These are phyloP conservation scores for Pythium sukuiense DNA, from an alignment of 352 stramenopile genomes.

Conservation along the genomic window DNA sequence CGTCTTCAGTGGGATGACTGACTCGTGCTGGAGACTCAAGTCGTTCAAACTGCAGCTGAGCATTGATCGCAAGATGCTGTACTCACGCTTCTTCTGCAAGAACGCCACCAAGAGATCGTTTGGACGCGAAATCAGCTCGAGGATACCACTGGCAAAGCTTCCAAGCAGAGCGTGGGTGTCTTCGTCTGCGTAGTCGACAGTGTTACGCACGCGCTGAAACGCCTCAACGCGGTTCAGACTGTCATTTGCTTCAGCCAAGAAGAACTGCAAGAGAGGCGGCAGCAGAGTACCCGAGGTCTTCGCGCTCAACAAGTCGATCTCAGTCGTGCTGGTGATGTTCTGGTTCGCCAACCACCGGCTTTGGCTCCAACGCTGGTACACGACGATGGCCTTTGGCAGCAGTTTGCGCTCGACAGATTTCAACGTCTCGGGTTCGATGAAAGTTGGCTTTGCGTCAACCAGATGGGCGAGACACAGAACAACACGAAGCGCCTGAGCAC, in stretches of 20 bases:
- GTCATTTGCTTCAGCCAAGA: constrained; percentile 56
- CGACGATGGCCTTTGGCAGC: constrained; percentile 57
- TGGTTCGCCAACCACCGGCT: constrained; percentile 61
- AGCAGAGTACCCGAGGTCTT: constrained; percentile 55
- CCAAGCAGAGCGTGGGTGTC: constrained; percentile 54
- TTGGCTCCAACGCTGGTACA: constrained; percentile 76
- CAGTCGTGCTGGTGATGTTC: constrained; percentile 50
- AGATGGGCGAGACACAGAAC: constrained; percentile 70
- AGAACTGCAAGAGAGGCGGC: constrained; percentile 62
- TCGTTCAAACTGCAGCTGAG: constrained; percentile 65
- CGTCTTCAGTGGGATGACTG: constrained; percentile 20
- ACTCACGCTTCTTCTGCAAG: constrained; percentile 68
- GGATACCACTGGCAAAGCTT: constrained; percentile 54
- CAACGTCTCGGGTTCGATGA: constrained; percentile 45
- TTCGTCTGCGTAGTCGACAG: constrained; percentile 46
- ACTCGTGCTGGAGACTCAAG: constrained; percentile 44
- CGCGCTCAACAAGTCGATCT: constrained; percentile 37
- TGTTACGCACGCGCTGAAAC: constrained; percentile 56
- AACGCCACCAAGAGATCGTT: constrained; percentile 59
- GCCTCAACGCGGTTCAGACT: constrained; percentile 44
- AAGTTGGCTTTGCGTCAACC: constrained; percentile 53
- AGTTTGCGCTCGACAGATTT: constrained; percentile 44
- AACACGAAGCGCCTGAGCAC: constrained; percentile 53
- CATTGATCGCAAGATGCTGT: constrained; percentile 62
- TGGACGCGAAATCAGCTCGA: constrained; percentile 55